Evolutionary conservation across 2,329 filamentous ascomycete genomes (phyloP).

Genomic region (Grosmannia huntii): DNA sequence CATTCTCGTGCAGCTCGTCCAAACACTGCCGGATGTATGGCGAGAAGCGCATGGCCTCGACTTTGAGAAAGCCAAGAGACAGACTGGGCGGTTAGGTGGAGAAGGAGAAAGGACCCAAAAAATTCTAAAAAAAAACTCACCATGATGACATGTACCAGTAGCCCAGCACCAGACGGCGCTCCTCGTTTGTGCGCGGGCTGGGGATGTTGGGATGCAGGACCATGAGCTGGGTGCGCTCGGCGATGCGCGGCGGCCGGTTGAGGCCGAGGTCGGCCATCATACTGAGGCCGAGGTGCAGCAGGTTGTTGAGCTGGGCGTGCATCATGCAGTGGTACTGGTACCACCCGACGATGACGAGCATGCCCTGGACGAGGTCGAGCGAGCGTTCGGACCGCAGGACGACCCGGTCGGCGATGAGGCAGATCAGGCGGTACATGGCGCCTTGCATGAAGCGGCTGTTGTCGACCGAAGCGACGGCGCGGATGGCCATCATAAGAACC

Average conservation of each 20-base stretch:
- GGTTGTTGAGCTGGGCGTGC: constrained; percentile 38
- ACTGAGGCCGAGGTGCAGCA: constrained; percentile 34
- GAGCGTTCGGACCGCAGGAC: constrained; percentile 36
- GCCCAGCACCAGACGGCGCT: constrained; percentile 36
- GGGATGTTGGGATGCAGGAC: constrained; percentile 26
- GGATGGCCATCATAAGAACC: constrained; percentile 35
- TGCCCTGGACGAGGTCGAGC: constrained; percentile 34
- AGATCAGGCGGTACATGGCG: constrained; percentile 35
- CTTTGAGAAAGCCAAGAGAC: constrained; percentile 27
- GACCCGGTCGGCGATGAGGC: constrained; percentile 33
- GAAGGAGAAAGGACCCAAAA: background rate
- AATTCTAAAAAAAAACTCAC: constrained; percentile 22
- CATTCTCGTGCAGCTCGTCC: constrained; percentile 26
- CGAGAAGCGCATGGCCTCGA: constrained; percentile 37
- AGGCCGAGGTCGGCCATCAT: constrained; percentile 35
- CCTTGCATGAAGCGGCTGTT: constrained; percentile 33
- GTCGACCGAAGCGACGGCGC: constrained; percentile 35
- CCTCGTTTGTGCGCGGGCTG: constrained; percentile 32
- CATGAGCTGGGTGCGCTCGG: constrained; percentile 30
- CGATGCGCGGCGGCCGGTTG: constrained; percentile 25
- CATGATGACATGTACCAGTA: constrained; percentile 41
- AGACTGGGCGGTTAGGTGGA: constrained; percentile 18
- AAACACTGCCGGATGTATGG: constrained; percentile 39
- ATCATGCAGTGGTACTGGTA: constrained; percentile 43
- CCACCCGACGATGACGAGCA: constrained; percentile 36